A percentile compares a stretch with the other conserved stretches of the same genome.
phyloP scores from a whole-genome alignment of 345 rosid genomes.

The Citrus sp. region DNA sequence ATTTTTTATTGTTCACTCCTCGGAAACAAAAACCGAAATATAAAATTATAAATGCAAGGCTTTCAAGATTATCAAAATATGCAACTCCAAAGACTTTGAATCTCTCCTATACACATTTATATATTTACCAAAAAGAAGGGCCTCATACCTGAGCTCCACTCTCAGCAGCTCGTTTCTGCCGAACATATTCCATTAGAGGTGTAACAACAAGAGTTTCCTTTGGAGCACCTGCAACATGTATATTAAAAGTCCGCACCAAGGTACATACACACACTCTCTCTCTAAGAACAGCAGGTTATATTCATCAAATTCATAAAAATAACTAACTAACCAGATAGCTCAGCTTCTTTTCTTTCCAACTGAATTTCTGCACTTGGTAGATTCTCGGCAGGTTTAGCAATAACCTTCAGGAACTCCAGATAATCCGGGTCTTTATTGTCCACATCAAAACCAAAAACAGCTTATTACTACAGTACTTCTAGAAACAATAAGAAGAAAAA shows the following conservation, averaged over 20 bases:
- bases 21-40: background rate
- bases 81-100: background rate
- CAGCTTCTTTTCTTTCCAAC: constrained; percentile 71
- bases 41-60: background rate
- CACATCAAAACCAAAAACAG: background rate
- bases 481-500: background rate
- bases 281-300: background rate
- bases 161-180: constrained; percentile 65
- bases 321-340: constrained; percentile 45
- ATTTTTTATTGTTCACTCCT: background rate
- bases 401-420: constrained; percentile 59
- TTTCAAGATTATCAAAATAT: no score
- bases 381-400: constrained; percentile 61
- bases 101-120: background rate
- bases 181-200: constrained; percentile 80
- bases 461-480: background rate
- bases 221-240: constrained; percentile 30
- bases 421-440: constrained; percentile 53
- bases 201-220: constrained; percentile 56
- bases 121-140: background rate
- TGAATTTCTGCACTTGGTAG: constrained; percentile 65
- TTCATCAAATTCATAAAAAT: background rate
- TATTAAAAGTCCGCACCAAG: background rate
- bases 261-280: background rate
- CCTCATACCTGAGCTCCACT: constrained; percentile 49